These are phyloP conservation scores for Mucuna pruriens DNA, from an alignment of 306 rosid genomes.

Conservation along the genomic window DNA sequence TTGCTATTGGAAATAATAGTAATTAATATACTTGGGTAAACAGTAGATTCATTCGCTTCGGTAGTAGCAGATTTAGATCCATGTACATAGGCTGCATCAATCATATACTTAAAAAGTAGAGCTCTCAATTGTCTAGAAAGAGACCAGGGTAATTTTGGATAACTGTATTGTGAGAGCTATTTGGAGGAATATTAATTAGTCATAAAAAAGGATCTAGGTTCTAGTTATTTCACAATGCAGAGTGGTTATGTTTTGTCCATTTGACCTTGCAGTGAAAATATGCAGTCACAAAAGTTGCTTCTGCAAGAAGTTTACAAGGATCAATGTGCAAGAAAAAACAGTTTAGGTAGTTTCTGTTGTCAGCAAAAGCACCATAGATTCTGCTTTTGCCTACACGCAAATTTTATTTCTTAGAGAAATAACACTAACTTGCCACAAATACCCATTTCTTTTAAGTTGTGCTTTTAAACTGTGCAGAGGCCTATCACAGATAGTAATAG, in stretches of 20 bases:
- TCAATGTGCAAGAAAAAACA: background rate
- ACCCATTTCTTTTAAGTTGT: background rate
- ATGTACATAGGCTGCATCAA: background rate
- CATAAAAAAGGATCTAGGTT: background rate
- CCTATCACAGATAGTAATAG: background rate
- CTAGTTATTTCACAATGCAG: slow-evolving; percentile 12
- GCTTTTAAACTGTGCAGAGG: background rate
- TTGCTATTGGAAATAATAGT: background rate
- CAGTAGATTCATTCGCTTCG: background rate
- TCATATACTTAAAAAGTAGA: background rate
- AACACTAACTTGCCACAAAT: background rate
- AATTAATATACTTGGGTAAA: background rate
- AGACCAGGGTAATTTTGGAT: background rate
- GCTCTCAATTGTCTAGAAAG: background rate
- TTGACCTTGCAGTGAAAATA: background rate
- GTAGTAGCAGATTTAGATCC: background rate
- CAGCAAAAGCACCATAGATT: background rate
- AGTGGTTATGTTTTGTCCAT: background rate
- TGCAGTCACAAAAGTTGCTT: background rate
- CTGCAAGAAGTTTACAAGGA: background rate
- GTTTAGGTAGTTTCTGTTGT: background rate
- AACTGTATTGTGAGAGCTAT: slow-evolving; percentile 2
- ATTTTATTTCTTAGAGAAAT: background rate
- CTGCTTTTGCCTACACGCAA: background rate
- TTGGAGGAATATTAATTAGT: slow-evolving; percentile 1